These are phyloP conservation scores for Hippophae tibetana DNA, from an alignment of 306 rosid genomes.

Conservation along the genomic window DNA sequence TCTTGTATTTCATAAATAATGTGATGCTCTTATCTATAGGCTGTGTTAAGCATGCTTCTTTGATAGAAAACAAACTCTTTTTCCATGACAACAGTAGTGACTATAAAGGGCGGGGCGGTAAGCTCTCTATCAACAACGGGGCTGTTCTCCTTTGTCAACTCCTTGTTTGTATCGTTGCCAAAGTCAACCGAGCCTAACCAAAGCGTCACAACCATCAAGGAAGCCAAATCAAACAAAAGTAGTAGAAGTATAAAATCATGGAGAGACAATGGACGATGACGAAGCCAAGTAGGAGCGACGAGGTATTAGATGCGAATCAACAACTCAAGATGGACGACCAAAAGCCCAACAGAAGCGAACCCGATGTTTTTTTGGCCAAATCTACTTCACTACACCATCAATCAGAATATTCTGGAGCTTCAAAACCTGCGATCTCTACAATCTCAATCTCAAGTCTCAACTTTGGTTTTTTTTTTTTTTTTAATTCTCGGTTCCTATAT, in stretches of 20 bases:
- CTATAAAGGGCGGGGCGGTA: no score
- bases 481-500: neutral
- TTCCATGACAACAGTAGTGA: no score
- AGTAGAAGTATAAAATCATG: conserved; percentile 11
- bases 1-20: no score
- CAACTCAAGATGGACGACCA: conserved; percentile 39
- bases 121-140: no score
- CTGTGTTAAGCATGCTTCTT: no score
- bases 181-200: no score
- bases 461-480: neutral
- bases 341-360: conserved; percentile 68
- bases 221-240: neutral
- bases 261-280: conserved; percentile 30
- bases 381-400: conserved; percentile 10
- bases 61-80: no score
- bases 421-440: conserved; percentile 48
- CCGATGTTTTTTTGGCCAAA: conserved; percentile 19
- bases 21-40: no score
- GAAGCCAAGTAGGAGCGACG: conserved; percentile 76
- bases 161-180: no score
- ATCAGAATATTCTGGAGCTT: conserved; percentile 40
- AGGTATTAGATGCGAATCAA: conserved; percentile 37
- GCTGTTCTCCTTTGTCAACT: no score
- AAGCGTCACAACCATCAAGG: no score
- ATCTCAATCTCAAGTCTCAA: conserved; percentile 33